A percentile compares a stretch with the other conserved stretches of the same genome.
These are phyloP conservation scores for Crithidia brevicula DNA, from an alignment of 208 protist species.

Conservation along the genomic window DNA sequence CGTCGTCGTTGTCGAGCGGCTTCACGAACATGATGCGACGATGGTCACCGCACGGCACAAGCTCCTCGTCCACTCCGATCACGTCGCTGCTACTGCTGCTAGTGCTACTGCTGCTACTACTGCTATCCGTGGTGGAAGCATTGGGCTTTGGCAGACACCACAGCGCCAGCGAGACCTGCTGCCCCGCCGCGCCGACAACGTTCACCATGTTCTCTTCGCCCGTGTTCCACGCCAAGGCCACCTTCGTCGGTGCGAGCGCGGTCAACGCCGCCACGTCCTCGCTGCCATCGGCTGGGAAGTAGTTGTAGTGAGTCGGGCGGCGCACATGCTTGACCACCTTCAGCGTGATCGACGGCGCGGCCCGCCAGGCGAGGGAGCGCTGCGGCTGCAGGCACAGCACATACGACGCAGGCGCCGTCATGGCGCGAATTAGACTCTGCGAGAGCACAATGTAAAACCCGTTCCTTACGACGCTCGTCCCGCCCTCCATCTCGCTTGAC, in stretches of 20 bases:
- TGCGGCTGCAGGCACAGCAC: slow-evolving; percentile 73
- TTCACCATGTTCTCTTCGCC: slow-evolving; percentile 48
- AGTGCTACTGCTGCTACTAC: slow-evolving; percentile 5
- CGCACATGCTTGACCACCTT: slow-evolving; percentile 48
- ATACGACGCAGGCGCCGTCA: slow-evolving; percentile 46
- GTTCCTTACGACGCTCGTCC: slow-evolving; percentile 16
- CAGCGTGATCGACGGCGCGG: slow-evolving; percentile 44
- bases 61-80: slow-evolving; percentile 16
- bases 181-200: slow-evolving; percentile 62
- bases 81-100: slow-evolving; percentile 1
- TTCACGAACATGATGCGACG: slow-evolving; percentile 73
- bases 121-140: slow-evolving; percentile 13
- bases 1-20: slow-evolving; percentile 61
- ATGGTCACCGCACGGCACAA: slow-evolving; percentile 58
- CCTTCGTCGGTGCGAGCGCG: slow-evolving; percentile 63
- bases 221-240: slow-evolving; percentile 56
- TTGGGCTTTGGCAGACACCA: slow-evolving; percentile 41
- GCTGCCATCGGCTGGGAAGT: slow-evolving; percentile 70
- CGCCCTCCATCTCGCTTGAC: slow-evolving; percentile 14
- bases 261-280: slow-evolving; percentile 55
- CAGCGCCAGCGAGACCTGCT: slow-evolving; percentile 56
- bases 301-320: slow-evolving; percentile 48
- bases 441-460: slow-evolving; percentile 56
- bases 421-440: slow-evolving; percentile 44
- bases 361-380: slow-evolving; percentile 49